phyloP scores from a whole-genome alignment of 2,329 filamentous ascomycete genomes.

The Truncatella angustata region DNA sequence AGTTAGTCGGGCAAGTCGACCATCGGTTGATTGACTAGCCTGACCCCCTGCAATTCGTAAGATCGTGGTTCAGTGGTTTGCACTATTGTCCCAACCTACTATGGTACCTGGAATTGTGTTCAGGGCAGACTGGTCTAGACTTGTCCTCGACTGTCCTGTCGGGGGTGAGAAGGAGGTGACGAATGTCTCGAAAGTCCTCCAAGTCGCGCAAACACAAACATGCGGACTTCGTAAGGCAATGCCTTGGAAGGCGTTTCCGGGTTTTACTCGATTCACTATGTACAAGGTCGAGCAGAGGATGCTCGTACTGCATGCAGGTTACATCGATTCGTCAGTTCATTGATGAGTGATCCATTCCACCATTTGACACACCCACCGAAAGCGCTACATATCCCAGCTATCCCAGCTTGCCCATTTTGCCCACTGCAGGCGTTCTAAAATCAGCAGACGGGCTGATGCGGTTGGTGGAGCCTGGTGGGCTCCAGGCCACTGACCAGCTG shows the following conservation, averaged over 20 bases:
- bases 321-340: conserved; percentile 3
- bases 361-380: background rate
- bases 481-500: conserved; percentile 1
- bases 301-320: background rate
- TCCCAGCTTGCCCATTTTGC: background rate
- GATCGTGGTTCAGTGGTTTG: background rate
- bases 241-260: too few relatives aligned
- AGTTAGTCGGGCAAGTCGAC: background rate
- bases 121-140: background rate
- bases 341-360: conserved; percentile 1
- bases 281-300: too few relatives aligned
- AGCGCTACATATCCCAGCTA: background rate
- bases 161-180: too few relatives aligned
- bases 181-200: too few relatives aligned
- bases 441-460: background rate
- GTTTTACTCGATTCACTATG: too few relatives aligned
- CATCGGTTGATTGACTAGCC: conserved; percentile 2
- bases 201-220: too few relatives aligned
- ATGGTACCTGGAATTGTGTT: too few relatives aligned
- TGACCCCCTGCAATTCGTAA: background rate
- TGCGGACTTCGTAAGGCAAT: too few relatives aligned
- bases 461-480: background rate
- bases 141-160: too few relatives aligned
- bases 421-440: conserved; percentile 1
- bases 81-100: background rate